These are phyloP conservation scores for Leptographium procerum DNA, from an alignment of 2,329 filamentous ascomycete genomes.

Conservation along the genomic window DNA sequence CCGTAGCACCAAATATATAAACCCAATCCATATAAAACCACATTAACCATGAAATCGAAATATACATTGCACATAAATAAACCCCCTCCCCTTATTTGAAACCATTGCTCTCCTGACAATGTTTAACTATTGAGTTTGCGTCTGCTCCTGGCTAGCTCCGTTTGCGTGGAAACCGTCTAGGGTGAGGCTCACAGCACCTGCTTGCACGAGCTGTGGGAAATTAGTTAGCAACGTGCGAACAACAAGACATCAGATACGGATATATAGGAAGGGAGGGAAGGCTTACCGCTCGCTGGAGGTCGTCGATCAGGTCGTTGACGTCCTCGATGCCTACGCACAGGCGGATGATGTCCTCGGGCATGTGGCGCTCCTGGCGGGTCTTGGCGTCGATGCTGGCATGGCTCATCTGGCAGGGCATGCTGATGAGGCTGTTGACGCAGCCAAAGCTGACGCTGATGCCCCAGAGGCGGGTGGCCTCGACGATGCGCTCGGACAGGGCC, in stretches of 20 bases:
- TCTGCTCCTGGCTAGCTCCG: slow-evolving; percentile 12
- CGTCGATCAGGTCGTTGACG: slow-evolving; percentile 80
- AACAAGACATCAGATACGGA: background rate
- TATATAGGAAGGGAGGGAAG: background rate
- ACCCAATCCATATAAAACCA: background rate
- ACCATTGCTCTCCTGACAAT: background rate
- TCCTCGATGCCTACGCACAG: slow-evolving; percentile 97
- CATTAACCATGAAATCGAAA: background rate
- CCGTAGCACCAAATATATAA: background rate
- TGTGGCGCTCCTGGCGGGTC: slow-evolving; percentile 74
- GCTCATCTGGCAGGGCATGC: slow-evolving; percentile 99
- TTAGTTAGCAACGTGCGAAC: background rate
- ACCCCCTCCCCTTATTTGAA: too few relatives aligned
- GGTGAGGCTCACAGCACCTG: slow-evolving; percentile 80
- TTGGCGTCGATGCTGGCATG: slow-evolving; percentile 97
- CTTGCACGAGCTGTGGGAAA: slow-evolving; percentile 64
- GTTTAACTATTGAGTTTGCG: background rate
- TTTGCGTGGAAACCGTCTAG: slow-evolving; percentile 68
- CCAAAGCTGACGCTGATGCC: slow-evolving; percentile 96
- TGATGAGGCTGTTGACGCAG: slow-evolving; percentile 96
- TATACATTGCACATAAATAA: background rate
- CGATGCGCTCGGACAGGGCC: slow-evolving; percentile 75
- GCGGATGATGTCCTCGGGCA: slow-evolving; percentile 95
- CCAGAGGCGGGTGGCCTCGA: slow-evolving; percentile 84
- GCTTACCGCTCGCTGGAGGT: slow-evolving; percentile 81